Conservation (phyloP, 345 rosid genomes). For the Salix viminalis region DNA sequence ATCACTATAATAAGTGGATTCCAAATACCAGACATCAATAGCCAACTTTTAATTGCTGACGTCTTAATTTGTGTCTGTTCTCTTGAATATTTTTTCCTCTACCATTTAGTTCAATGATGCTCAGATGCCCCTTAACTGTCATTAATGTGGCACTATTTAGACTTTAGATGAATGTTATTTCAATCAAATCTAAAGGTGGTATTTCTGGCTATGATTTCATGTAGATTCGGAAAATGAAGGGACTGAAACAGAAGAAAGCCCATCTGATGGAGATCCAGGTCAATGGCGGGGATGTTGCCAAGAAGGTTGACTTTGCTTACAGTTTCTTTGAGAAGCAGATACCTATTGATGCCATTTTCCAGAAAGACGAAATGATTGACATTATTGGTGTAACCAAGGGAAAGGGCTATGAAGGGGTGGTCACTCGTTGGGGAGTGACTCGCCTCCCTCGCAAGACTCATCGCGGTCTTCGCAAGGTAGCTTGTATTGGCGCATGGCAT, state of each 20-base stretch:
- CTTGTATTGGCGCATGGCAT: conserved; percentile 98
- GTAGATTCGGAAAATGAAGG: conserved; percentile 84
- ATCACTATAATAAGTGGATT: too few relatives aligned
- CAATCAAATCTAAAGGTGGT: background rate
- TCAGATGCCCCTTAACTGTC: background rate
- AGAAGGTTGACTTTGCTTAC: conserved; percentile 75
- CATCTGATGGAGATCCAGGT: conserved; percentile 86
- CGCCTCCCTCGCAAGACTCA: conserved; percentile 93
- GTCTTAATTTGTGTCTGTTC: background rate
- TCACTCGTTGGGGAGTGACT: conserved; percentile 89
- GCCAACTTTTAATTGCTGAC: background rate
- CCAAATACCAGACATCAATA: background rate
- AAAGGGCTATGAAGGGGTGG: conserved; percentile 87
- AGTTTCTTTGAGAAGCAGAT: conserved; percentile 78
- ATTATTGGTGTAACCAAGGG: conserved; percentile 84
- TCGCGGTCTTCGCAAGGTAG: conserved; percentile 87
- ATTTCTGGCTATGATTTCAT: background rate
- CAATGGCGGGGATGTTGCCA: conserved; percentile 67
- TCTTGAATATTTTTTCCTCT: background rate
- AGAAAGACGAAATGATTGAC: conserved; percentile 85
- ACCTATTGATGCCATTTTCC: conserved; percentile 68
- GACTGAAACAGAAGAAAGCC: conserved; percentile 85
- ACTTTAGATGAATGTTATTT: background rate
- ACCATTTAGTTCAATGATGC: background rate
- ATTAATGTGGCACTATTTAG: background rate